These are phyloP conservation scores for Geopyxis carbonaria DNA, from an alignment of 495 filamentous ascomycete genomes.

Conservation along the genomic window DNA sequence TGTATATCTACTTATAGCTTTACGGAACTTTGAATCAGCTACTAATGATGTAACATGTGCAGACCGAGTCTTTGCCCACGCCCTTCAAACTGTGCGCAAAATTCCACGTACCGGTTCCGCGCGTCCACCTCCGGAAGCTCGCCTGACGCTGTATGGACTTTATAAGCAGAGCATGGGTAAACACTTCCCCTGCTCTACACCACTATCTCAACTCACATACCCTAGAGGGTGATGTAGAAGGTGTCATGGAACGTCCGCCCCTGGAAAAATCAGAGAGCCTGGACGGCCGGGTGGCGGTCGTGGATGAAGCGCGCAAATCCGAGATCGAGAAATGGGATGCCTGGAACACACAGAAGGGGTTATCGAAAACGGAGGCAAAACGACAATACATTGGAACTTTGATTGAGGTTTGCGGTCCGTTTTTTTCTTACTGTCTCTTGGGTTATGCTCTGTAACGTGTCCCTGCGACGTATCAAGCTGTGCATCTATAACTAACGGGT, in stretches of 20 bases:
- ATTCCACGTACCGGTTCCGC: slow-evolving; percentile 83
- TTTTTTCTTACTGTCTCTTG: slow-evolving; percentile 5
- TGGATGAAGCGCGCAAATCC: slow-evolving; percentile 32
- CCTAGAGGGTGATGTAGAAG: slow-evolving; percentile 81
- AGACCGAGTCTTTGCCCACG: slow-evolving; percentile 98
- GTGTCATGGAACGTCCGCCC: slow-evolving; percentile 67
- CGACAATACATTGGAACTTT: slow-evolving; percentile 79
- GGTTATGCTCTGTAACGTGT: too few relatives aligned
- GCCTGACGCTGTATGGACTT: slow-evolving; percentile 83
- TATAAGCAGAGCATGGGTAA: slow-evolving; percentile 94
- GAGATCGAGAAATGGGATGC: slow-evolving; percentile 66
- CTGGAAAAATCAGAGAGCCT: slow-evolving; percentile 34
- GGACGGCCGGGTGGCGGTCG: too few relatives aligned
- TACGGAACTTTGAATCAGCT: too few relatives aligned
- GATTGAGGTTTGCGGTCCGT: slow-evolving; percentile 41
- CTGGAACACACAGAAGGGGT: slow-evolving; percentile 68
- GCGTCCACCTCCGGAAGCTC: slow-evolving; percentile 67
- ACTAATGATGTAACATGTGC: too few relatives aligned
- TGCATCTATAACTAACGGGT: too few relatives aligned
- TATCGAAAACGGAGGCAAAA: slow-evolving; percentile 84
- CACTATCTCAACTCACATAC: too few relatives aligned
- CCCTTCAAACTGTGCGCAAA: slow-evolving; percentile 93
- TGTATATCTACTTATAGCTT: too few relatives aligned
- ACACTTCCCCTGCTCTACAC: slow-evolving; percentile 4
- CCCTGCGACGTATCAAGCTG: too few relatives aligned